phyloP scores from a whole-genome alignment of 495 filamentous ascomycete genomes.

The Aspergillus asperescens region DNA sequence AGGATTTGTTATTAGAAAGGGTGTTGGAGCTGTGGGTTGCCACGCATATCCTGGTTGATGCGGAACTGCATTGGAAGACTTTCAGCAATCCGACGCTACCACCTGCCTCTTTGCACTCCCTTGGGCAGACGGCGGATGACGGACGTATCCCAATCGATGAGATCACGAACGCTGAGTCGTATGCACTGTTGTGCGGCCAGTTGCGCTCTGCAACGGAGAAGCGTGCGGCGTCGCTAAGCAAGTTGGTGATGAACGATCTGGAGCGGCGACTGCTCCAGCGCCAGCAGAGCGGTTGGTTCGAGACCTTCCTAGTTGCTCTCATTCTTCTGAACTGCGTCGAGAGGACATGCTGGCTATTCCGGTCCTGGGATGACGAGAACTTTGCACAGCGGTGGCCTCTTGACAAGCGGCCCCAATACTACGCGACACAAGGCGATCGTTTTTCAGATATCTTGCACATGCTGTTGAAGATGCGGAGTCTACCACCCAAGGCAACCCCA shows the following conservation, averaged over 20 bases:
- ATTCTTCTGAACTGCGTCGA: slow-evolving; percentile 76
- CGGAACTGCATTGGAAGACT: slow-evolving; percentile 62
- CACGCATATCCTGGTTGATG: slow-evolving; percentile 65
- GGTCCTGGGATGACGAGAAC: slow-evolving; percentile 61
- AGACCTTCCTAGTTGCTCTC: slow-evolving; percentile 68
- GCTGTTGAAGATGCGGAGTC: slow-evolving; percentile 66
- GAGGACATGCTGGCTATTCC: slow-evolving; percentile 78
- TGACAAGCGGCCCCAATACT: slow-evolving; percentile 58
- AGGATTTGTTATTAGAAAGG: slow-evolving; percentile 59
- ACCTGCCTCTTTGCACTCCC: slow-evolving; percentile 37
- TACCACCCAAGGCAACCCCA: slow-evolving; percentile 56
- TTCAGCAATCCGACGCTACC: slow-evolving; percentile 46
- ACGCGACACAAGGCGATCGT: slow-evolving; percentile 63
- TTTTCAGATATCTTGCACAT: slow-evolving; percentile 69
- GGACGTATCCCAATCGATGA: slow-evolving; percentile 43
- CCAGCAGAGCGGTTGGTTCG: slow-evolving; percentile 64
- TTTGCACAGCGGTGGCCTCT: slow-evolving; percentile 61
- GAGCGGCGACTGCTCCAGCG: slow-evolving; percentile 69
- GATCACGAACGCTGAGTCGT: slow-evolving; percentile 41
- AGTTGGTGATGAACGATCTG: slow-evolving; percentile 65
- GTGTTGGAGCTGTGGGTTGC: slow-evolving; percentile 72
- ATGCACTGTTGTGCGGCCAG: slow-evolving; percentile 58
- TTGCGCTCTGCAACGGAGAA: slow-evolving; percentile 70
- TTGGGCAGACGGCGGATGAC: slow-evolving; percentile 39
- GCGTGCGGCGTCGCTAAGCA: slow-evolving; percentile 59